These are phyloP conservation scores for Tetrapyrgos nigripes DNA, from an alignment of 1,284 basidiomycete species.

Conservation along the genomic window DNA sequence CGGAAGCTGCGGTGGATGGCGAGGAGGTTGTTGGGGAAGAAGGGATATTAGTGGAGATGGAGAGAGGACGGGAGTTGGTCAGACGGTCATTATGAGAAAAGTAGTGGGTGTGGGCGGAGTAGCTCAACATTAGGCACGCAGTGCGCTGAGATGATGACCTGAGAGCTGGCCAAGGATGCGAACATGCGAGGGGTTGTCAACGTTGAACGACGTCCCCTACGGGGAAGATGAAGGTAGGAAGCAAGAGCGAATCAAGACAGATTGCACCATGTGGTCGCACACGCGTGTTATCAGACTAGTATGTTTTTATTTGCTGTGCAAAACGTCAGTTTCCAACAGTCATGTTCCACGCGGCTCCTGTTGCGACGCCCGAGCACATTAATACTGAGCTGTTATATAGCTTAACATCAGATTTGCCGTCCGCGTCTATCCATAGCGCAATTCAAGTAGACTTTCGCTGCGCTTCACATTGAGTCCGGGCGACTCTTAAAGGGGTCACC, in stretches of 20 bases:
- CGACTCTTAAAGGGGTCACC: too few relatives aligned
- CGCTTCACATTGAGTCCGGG: too few relatives aligned
- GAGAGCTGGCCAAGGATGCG: slow-evolving; percentile 52
- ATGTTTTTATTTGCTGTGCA: too few relatives aligned
- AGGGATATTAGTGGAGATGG: slow-evolving; percentile 42
- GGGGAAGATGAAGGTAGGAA: slow-evolving; percentile 17
- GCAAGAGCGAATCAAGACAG: neutral
- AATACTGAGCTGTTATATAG: too few relatives aligned
- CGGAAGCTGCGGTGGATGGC: slow-evolving; percentile 40
- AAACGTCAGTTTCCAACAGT: too few relatives aligned
- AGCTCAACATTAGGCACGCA: neutral
- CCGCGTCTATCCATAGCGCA: too few relatives aligned
- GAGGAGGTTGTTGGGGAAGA: slow-evolving; percentile 33
- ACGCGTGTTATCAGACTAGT: too few relatives aligned
- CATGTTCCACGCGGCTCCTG: too few relatives aligned
- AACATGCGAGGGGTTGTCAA: slow-evolving; percentile 55
- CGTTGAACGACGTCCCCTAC: slow-evolving; percentile 8
- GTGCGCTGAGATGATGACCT: slow-evolving; percentile 32
- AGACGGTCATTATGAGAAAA: slow-evolving; percentile 53
- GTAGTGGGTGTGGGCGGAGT: slow-evolving; percentile 36
- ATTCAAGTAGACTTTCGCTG: too few relatives aligned
- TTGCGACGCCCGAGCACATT: too few relatives aligned
- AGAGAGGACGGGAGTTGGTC: slow-evolving; percentile 36
- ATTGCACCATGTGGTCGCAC: neutral
- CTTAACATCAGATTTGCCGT: too few relatives aligned